Evolutionary conservation across 768 basidiomycete genomes (phyloP).

Genomic region (Trametes elegans): DNA sequence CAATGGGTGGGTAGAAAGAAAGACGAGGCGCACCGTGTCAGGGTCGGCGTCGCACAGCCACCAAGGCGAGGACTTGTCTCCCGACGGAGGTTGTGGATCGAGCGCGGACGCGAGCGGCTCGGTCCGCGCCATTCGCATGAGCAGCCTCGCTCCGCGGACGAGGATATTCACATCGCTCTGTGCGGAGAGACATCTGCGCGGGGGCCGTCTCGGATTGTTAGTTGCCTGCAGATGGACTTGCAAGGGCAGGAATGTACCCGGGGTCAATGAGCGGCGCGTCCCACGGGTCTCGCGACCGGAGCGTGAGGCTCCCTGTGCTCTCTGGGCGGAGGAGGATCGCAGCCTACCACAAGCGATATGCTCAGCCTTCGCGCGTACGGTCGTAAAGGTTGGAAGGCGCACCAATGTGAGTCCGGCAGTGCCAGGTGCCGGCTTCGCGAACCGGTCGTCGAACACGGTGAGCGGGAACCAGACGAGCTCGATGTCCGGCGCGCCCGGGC

Average conservation of each 20-base stretch:
- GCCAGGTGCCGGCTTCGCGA: background rate
- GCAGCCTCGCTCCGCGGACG: constrained; percentile 36
- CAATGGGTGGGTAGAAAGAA: background rate
- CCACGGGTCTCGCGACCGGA: constrained; percentile 38
- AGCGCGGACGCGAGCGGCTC: constrained; percentile 36
- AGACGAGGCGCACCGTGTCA: background rate
- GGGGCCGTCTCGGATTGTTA: too few species aligned
- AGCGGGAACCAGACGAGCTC: background rate
- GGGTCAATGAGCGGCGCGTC: constrained; percentile 42
- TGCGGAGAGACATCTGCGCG: constrained; percentile 38
- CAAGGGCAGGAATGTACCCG: constrained; percentile 31
- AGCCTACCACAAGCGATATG: background rate
- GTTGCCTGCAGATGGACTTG: too few species aligned
- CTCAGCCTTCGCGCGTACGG: background rate
- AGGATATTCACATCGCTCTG: constrained; percentile 38
- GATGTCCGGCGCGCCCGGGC: background rate
- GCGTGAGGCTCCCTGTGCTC: constrained; percentile 35
- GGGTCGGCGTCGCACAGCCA: constrained; percentile 13
- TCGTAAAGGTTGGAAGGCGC: background rate
- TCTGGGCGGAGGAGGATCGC: constrained; percentile 33
- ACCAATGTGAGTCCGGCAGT: background rate
- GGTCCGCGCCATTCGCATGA: constrained; percentile 36
- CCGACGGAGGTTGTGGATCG: constrained; percentile 19
- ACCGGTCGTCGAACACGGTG: background rate
- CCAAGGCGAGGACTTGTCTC: background rate